phyloP scores from a whole-genome alignment of 768 basidiomycete genomes.

The Lactifluus pinguis region DNA sequence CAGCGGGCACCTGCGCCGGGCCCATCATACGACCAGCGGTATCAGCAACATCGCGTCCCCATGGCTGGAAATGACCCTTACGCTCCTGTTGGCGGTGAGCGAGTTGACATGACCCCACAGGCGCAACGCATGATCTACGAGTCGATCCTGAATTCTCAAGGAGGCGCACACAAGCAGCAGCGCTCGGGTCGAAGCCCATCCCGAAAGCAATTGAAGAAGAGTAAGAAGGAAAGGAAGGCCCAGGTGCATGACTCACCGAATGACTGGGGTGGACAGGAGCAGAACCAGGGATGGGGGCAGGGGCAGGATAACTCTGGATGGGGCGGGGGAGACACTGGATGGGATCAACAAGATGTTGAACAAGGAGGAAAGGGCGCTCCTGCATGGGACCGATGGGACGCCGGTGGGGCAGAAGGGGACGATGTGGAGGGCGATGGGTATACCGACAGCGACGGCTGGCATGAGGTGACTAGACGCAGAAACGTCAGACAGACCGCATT shows the following conservation, averaged over 20 bases:
- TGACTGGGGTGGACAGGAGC: slow-evolving; percentile 3
- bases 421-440: slow-evolving; percentile 12
- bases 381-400: slow-evolving; percentile 1
- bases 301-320: neutral
- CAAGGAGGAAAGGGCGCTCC: neutral
- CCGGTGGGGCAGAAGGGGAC: neutral
- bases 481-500: neutral
- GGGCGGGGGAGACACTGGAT: neutral
- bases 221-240: slow-evolving; percentile 10
- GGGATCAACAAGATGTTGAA: neutral
- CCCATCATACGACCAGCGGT: neutral
- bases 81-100: neutral
- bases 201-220: slow-evolving; percentile 8
- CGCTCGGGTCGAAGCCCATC: neutral
- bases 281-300: neutral
- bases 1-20: neutral
- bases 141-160: slow-evolving; percentile 3
- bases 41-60: slow-evolving; percentile 6
- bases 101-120: slow-evolving; percentile 1
- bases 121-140: slow-evolving; percentile 11
- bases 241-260: slow-evolving; percentile 1
- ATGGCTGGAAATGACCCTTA: slow-evolving; percentile 8
- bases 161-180: slow-evolving; percentile 1
- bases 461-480: slow-evolving; percentile 9
- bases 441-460: slow-evolving; percentile 11